Conservation (phyloP, 345 rosid genomes). For the Gynandropsis gynandra region DNA sequence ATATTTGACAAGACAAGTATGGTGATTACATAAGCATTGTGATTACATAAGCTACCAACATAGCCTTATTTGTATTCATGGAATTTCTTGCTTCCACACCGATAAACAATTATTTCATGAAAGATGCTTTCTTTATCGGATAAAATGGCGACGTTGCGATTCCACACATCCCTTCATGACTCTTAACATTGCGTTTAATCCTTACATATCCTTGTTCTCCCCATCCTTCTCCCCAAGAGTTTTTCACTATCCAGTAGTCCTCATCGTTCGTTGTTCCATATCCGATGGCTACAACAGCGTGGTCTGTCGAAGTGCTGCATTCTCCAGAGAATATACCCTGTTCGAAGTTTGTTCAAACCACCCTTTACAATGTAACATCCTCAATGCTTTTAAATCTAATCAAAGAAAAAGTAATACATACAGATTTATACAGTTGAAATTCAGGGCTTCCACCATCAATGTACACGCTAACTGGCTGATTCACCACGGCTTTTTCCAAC, state of each 20-base stretch:
- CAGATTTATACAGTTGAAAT: slow-evolving; percentile 59
- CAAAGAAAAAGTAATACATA: slow-evolving; percentile 24
- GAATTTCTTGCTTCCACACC: too few species aligned
- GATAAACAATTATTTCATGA: too few species aligned
- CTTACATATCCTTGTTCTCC: slow-evolving; percentile 55
- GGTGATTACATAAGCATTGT: too few species aligned
- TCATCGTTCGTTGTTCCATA: slow-evolving; percentile 47
- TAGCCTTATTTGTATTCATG: too few species aligned
- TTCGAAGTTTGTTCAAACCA: too few species aligned
- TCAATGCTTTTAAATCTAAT: not conserved
- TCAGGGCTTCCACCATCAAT: slow-evolving; percentile 56
- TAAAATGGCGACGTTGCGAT: slow-evolving; percentile 67
- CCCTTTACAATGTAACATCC: too few species aligned
- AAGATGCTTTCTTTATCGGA: slow-evolving; percentile 33
- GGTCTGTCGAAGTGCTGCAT: slow-evolving; percentile 38
- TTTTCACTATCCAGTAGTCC: slow-evolving; percentile 70
- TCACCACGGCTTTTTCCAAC: slow-evolving; percentile 42
- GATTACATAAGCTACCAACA: too few species aligned
- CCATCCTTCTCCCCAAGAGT: slow-evolving; percentile 79
- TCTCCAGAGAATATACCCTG: not conserved
- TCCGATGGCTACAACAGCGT: slow-evolving; percentile 57
- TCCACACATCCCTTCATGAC: slow-evolving; percentile 48
- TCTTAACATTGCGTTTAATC: slow-evolving; percentile 33
- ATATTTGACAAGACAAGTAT: too few species aligned
- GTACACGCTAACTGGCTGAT: slow-evolving; percentile 62